phyloP scores from a whole-genome alignment of 1,284 basidiomycete genomes.

The Inonotus obliquus region DNA sequence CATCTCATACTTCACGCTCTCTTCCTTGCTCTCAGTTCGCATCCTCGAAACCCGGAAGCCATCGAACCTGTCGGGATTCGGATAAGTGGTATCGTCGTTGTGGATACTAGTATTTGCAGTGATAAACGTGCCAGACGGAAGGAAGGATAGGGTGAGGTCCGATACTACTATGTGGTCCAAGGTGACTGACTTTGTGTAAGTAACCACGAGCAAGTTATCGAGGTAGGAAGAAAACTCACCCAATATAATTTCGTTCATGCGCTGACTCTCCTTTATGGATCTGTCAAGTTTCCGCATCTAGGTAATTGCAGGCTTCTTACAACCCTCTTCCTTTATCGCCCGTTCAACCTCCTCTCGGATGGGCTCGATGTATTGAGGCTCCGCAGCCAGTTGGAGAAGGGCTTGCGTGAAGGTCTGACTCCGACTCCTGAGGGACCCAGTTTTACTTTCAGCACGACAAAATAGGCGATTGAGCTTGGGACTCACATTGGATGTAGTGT shows the following conservation, averaged over 20 bases:
- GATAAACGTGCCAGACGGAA: constrained; percentile 41
- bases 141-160: constrained; percentile 23
- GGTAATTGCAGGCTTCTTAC: constrained; percentile 38
- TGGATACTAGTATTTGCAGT: constrained; percentile 39
- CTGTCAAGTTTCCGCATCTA: constrained; percentile 47
- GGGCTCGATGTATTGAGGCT: constrained; percentile 36
- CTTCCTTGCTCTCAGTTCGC: constrained; percentile 27
- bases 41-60: constrained; percentile 43
- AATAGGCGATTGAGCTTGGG: no score
- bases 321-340: constrained; percentile 34
- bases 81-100: constrained; percentile 37
- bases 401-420: constrained; percentile 34
- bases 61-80: constrained; percentile 36
- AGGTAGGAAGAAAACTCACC: no score
- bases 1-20: constrained; percentile 26
- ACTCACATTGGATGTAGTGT: constrained; percentile 27
- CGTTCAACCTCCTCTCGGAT: constrained; percentile 42
- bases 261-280: constrained; percentile 43
- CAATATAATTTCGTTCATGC: constrained; percentile 28
- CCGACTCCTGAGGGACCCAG: no score
- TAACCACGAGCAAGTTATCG: neutral
- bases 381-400: constrained; percentile 38
- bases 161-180: constrained; percentile 32
- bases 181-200: constrained; percentile 24
- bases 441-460: constrained; percentile 23